These are phyloP conservation scores for Sedum album DNA, from an alignment of 164 flowering plant genomes.

Conservation along the genomic window DNA sequence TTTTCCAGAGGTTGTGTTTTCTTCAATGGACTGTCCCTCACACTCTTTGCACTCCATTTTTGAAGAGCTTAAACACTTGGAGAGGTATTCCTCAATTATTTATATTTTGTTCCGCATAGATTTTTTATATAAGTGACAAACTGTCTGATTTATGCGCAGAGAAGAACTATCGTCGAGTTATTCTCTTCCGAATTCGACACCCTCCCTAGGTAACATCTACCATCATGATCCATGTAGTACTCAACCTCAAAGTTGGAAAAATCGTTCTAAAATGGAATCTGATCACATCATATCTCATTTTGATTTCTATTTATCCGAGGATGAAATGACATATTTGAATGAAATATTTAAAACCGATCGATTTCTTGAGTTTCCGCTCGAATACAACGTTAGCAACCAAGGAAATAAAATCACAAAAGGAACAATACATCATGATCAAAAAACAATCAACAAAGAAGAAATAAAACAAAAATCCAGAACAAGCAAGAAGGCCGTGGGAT, in stretches of 20 bases:
- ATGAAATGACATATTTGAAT: background rate
- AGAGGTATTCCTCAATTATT: background rate
- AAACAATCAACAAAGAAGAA: background rate
- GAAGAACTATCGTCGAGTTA: background rate
- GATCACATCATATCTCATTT: background rate
- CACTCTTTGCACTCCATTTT: background rate
- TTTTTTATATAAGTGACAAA: background rate
- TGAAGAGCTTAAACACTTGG: background rate
- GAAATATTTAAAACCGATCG: background rate
- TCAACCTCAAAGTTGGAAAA: background rate
- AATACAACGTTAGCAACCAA: background rate
- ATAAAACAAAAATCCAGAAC: background rate
- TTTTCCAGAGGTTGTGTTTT: background rate
- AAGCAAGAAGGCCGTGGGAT: background rate
- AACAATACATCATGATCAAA: background rate
- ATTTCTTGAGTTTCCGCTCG: background rate
- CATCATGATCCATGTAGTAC: too few species aligned
- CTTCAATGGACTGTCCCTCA: background rate
- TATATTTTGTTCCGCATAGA: background rate
- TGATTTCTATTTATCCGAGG: constrained; percentile 1
- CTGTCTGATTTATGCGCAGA: background rate
- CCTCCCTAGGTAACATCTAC: too few species aligned
- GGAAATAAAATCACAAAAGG: background rate
- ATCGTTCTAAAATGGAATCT: background rate
- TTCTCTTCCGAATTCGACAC: background rate